A percentile compares a stretch with the other conserved stretches of the same genome.
phyloP scores from a whole-genome alignment of 2,329 filamentous ascomycete genomes.

The Epicoccum nigrum region DNA sequence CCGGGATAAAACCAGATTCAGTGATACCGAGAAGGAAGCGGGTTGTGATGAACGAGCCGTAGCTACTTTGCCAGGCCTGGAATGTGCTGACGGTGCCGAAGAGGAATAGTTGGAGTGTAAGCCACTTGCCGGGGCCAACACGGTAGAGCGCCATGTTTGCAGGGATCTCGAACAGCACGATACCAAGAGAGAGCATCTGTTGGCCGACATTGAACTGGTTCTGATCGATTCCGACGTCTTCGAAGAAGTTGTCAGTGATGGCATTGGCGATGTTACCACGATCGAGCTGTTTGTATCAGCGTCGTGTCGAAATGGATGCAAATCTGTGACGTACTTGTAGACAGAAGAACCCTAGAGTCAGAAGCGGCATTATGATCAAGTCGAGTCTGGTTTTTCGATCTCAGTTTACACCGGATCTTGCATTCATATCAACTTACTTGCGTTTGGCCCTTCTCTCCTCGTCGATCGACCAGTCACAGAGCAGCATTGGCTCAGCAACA shows the following conservation, averaged over 20 bases:
- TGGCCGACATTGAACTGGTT: slow-evolving; percentile 40
- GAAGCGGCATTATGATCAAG: slow-evolving; percentile 39
- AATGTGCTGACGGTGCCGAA: slow-evolving; percentile 59
- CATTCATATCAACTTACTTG: slow-evolving; percentile 26
- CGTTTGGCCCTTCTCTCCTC: slow-evolving; percentile 41
- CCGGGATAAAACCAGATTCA: slow-evolving; percentile 61
- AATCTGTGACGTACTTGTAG: slow-evolving; percentile 20
- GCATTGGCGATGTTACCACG: slow-evolving; percentile 49
- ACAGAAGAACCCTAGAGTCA: slow-evolving; percentile 44
- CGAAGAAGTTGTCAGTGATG: slow-evolving; percentile 35
- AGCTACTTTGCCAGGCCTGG: slow-evolving; percentile 67
- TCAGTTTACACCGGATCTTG: slow-evolving; percentile 3
- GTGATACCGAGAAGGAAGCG: slow-evolving; percentile 50
- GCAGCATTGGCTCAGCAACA: background rate
- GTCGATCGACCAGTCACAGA: slow-evolving; percentile 32
- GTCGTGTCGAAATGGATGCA: background rate
- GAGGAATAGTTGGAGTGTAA: slow-evolving; percentile 49
- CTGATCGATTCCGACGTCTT: slow-evolving; percentile 31
- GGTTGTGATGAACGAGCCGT: slow-evolving; percentile 46
- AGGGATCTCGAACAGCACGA: slow-evolving; percentile 63
- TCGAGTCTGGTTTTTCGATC: slow-evolving; percentile 14
- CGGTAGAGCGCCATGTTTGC: slow-evolving; percentile 49
- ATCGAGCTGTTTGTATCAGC: slow-evolving; percentile 43
- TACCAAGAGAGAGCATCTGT: slow-evolving; percentile 75
- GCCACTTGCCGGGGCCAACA: slow-evolving; percentile 45